Conservation (phyloP, 2,329 filamentous ascomycete genomes). For the Ceratocystis harringtonii region DNA sequence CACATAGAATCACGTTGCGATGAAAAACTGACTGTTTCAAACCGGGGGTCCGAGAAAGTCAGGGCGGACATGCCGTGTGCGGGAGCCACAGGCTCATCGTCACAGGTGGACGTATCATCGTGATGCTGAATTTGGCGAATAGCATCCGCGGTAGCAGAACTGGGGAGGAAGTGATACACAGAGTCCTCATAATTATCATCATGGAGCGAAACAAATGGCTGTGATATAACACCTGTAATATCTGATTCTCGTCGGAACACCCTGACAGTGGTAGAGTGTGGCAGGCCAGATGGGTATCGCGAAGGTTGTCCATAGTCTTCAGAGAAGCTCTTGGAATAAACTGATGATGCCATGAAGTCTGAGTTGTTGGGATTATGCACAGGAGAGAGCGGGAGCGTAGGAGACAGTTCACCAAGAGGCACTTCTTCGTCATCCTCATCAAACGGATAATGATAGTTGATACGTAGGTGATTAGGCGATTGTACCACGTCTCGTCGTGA, state of each 20-base stretch:
- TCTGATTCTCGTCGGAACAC: conserved; percentile 34
- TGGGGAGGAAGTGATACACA: conserved; percentile 27
- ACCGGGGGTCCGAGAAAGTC: background rate
- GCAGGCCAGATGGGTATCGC: background rate
- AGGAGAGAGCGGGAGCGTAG: conserved; percentile 14
- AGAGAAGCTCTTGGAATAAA: conserved; percentile 23
- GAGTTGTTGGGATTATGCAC: conserved; percentile 9
- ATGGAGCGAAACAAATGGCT: conserved; percentile 4
- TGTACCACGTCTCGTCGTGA: background rate
- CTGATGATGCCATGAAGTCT: background rate
- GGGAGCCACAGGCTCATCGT: conserved; percentile 20
- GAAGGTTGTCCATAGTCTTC: conserved; percentile 25
- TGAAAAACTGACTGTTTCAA: conserved; percentile 18
- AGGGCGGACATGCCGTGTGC: conserved; percentile 16
- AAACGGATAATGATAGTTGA: conserved; percentile 17
- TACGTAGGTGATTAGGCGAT: conserved; percentile 9
- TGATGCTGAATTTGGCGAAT: conserved; percentile 21
- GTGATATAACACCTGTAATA: conserved; percentile 9
- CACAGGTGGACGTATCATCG: conserved; percentile 24
- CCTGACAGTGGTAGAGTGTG: conserved; percentile 19
- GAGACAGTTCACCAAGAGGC: conserved; percentile 13
- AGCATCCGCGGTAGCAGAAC: conserved; percentile 20
- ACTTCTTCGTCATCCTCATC: conserved; percentile 14
- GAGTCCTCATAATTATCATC: conserved; percentile 23
- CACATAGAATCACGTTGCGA: conserved; percentile 29